Conservation (phyloP, 1,284 basidiomycete species). For the Trametes pubescens region DNA sequence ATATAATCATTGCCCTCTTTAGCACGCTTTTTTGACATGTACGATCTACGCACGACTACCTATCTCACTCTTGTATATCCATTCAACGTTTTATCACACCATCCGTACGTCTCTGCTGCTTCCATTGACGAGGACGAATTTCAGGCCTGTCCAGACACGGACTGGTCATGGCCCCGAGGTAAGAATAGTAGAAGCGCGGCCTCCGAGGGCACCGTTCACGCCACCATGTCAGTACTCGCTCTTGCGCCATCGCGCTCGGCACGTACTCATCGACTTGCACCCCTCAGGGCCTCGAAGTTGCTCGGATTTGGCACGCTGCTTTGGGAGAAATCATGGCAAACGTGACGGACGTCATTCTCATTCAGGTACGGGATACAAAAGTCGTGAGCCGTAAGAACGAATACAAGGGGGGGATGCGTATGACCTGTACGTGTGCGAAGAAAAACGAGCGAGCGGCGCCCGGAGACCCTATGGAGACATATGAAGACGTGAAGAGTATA, state of each 20-base stretch:
- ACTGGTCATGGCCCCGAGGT: not conserved
- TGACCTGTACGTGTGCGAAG: constrained; percentile 32
- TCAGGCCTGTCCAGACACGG: not conserved
- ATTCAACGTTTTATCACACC: not conserved
- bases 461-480: constrained; percentile 15
- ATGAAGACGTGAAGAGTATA: not conserved
- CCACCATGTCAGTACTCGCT: not conserved
- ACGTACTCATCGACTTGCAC: not conserved
- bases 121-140: not conserved
- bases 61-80: not conserved
- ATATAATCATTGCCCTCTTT: constrained; percentile 4
- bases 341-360: constrained; percentile 32
- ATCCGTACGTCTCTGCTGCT: not conserved
- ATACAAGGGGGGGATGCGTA: constrained; percentile 28
- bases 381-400: constrained; percentile 27
- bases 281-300: too few relatives aligned
- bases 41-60: constrained; percentile 10
- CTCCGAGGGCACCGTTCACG: not conserved
- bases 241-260: constrained; percentile 6
- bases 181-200: not conserved
- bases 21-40: constrained; percentile 9
- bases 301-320: not conserved
- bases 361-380: constrained; percentile 27
- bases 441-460: constrained; percentile 17
- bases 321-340: not conserved